Base-by-base conservation (phyloP, 176 grass and related monocot genomes). In the Aegilops tauschii region DNA sequence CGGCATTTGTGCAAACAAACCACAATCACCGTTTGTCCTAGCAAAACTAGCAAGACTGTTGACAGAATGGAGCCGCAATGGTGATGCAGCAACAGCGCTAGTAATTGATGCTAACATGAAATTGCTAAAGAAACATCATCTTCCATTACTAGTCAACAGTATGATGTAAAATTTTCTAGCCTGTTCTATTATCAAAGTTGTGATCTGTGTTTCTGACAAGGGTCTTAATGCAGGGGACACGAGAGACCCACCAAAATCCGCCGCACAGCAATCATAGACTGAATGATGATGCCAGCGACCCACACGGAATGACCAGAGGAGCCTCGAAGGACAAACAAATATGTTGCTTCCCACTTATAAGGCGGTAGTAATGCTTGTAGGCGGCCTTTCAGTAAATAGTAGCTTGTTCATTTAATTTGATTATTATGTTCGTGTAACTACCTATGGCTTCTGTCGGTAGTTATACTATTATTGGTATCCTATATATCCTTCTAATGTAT, bases 341-440 rank as follows among this genome's bases (percentile, higher is more conserved):
- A 49, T 86, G 88, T 63, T 90, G 88, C n/a, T 90, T 90, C 73
- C 79, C 79, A 16, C 80, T 90, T 66, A 70, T 84, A 90, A 90
- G 80, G 79, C 3, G 77, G 65, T 70, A 59, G 75, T 58, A 80
- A 66, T 76, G 47, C 47, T 56, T 69, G 29, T 50, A 66, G 52
- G 29, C 34, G 52, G 29, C 37, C 44, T 86, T 77, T 49, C 6
- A 71, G 79, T 89, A 85, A 47, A 90, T 88, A 84, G 35, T 86
- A 82, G 78, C 78, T 77, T 69, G 63, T 90, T 82, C 8, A 7
- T 82, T 83, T 63, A 12, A 77, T 61, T 90, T 44, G 6, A 63
- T 52, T 70, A 63, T 52, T 70, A 10, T 45, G n/a, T 84, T 36
- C 21, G 45, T 75, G 72, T 47, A n/a, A 11, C 7, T 40, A 52